Base-by-base conservation (phyloP, 768 basidiomycete genomes). In the Tulasnella sp. region DNA sequence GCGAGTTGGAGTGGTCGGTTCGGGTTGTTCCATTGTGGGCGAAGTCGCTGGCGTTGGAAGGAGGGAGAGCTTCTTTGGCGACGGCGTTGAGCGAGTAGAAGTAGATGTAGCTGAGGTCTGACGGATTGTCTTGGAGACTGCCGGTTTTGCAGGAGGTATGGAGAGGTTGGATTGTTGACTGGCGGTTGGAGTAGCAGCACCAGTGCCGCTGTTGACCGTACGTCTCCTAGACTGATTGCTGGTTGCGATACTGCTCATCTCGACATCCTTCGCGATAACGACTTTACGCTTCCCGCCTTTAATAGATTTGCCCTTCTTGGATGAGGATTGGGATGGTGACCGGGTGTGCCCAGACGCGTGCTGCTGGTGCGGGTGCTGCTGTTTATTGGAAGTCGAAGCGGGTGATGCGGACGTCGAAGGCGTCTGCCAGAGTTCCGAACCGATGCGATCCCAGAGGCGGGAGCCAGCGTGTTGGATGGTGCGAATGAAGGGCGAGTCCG, bases 401-500 rank as follows among this genome's bases (percentile, higher is more conserved):
- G 62, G 10, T 14, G 62, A 5, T 68, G 62, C 34, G 62, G 62
- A 34, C 62, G 62, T 68, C 62, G 62, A 68, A 68, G 62, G 16
- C 62, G 34, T 68, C 62, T 68, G 62, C 62, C 62, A 68, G 62
- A 68, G 3, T 2, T 68, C 62, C 21, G 73, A 74, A 16, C 39
- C 39, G 44, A 74, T 74, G 73, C 39, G 38, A 46, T 40, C 24
- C 40, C 71, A 48, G 46, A 58, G 73, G 27, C 58, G 44, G 39
- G 71, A 36, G 77, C 39, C 34, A 31, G 74, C 44, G 73, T 58
- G 72, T 58, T 40, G 46, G 74, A 79, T 75, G 52, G 78, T 56
- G 52, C 39, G 46, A 38, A 78, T 48, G 34, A 74, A 39, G 36
- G 48, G 80, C 27, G 71, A 56, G 76, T 72, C 76, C 38, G 74